Evolutionary conservation across 139 green algal species (phyloP).

Genomic region (Tetraselmis chui): DNA sequence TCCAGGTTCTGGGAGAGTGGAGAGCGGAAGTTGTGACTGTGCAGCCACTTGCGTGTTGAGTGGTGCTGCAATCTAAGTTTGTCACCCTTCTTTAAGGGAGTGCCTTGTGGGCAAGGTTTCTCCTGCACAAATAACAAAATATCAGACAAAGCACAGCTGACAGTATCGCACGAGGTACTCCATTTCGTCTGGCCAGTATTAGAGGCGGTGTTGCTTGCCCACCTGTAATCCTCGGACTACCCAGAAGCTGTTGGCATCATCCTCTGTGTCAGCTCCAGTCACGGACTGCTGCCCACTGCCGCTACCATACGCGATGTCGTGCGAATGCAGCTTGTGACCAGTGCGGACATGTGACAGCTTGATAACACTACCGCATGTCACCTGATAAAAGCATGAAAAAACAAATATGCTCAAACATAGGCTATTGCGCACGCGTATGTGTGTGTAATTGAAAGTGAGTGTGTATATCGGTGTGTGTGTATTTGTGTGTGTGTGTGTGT

Average conservation of each 20-base stretch:
- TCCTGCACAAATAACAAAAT: too few relatives aligned
- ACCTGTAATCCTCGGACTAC: slow-evolving; percentile 44
- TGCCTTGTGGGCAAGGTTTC: slow-evolving; percentile 52
- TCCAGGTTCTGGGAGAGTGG: slow-evolving; percentile 82
- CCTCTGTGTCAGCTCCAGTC: slow-evolving; percentile 53
- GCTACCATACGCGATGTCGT: slow-evolving; percentile 77
- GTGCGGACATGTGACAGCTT: slow-evolving; percentile 71
- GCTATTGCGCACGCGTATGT: too few relatives aligned
- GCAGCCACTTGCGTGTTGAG: slow-evolving; percentile 81
- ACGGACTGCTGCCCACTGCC: slow-evolving; percentile 88
- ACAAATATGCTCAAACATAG: too few relatives aligned
- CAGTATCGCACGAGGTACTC: too few relatives aligned
- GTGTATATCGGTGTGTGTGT: too few relatives aligned
- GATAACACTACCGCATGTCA: slow-evolving; percentile 83
- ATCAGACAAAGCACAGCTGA: too few relatives aligned
- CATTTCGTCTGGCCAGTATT: too few relatives aligned
- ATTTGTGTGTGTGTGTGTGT: too few relatives aligned
- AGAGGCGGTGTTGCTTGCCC: not conserved
- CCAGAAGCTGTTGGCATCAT: slow-evolving; percentile 77
- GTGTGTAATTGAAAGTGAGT: too few relatives aligned
- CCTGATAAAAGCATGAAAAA: too few relatives aligned
- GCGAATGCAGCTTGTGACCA: slow-evolving; percentile 67
- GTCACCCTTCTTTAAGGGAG: slow-evolving; percentile 42
- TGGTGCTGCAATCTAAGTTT: slow-evolving; percentile 72
- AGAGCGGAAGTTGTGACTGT: slow-evolving; percentile 79